These are phyloP conservation scores for Moricandia arvensis DNA, from an alignment of 345 rosid genomes.

Conservation along the genomic window DNA sequence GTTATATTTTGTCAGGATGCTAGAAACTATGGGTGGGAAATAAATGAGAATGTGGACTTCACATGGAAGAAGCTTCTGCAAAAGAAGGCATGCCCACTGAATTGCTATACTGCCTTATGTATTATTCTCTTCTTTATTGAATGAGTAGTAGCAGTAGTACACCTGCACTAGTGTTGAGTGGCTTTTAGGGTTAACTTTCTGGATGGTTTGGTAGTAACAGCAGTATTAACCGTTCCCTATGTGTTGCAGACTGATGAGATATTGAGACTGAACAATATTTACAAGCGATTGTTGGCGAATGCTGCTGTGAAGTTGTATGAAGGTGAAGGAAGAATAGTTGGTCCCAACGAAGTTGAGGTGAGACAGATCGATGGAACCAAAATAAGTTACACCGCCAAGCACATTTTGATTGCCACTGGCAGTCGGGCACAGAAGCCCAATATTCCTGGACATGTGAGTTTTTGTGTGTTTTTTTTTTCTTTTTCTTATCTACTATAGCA, in stretches of 20 bases:
- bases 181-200: background rate
- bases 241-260: slow-evolving; percentile 86
- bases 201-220: background rate
- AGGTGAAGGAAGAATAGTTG: slow-evolving; percentile 94
- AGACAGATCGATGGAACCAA: slow-evolving; percentile 93
- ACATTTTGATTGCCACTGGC: slow-evolving; percentile 97
- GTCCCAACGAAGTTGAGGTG: slow-evolving; percentile 91
- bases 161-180: background rate
- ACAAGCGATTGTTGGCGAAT: slow-evolving; percentile 83
- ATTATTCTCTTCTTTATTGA: background rate
- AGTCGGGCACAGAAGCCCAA: slow-evolving; percentile 75
- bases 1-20: slow-evolving; percentile 65
- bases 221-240: background rate
- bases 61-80: slow-evolving; percentile 88
- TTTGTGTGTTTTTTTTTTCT: background rate
- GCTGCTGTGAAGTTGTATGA: slow-evolving; percentile 90
- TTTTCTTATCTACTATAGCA: no score
- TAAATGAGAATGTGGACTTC: slow-evolving; percentile 74
- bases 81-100: slow-evolving; percentile 63
- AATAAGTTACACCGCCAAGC: slow-evolving; percentile 75
- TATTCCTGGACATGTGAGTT: slow-evolving; percentile 82
- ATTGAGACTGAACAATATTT: slow-evolving; percentile 76
- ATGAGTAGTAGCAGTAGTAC: no score
- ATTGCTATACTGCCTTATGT: background rate
- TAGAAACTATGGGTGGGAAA: slow-evolving; percentile 91